Conservation (phyloP, 805 yeast genomes). For the Candida oleophila region DNA sequence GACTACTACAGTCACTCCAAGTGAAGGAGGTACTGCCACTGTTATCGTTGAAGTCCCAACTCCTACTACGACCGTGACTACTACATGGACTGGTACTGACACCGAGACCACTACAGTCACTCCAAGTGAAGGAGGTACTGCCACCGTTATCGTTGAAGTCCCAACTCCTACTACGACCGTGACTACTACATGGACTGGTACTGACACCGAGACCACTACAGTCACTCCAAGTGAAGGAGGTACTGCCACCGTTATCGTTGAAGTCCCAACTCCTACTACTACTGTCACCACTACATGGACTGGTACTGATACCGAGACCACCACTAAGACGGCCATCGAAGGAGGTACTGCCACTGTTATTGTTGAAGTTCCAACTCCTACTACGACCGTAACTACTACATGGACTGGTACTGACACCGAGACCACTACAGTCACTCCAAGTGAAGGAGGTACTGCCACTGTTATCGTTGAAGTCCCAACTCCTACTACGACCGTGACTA, state of each 20-base stretch:
- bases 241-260: conserved; percentile 2
- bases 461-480: conserved; percentile 15
- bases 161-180: conserved; percentile 8
- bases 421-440: conserved; percentile 10
- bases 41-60: conserved; percentile 2
- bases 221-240: conserved; percentile 3
- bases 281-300: conserved; percentile 7
- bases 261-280: conserved; percentile 1
- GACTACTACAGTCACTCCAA: conserved; percentile 5
- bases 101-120: conserved; percentile 9
- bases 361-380: conserved; percentile 14
- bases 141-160: conserved; percentile 15
- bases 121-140: conserved; percentile 12
- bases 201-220: conserved; percentile 13
- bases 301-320: conserved; percentile 7
- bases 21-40: neutral
- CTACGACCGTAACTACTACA: conserved; percentile 1
- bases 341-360: conserved; percentile 14
- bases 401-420: conserved; percentile 9
- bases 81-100: conserved; percentile 7
- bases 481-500: conserved; percentile 10
- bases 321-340: conserved; percentile 10
- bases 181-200: conserved; percentile 4
- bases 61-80: conserved; percentile 1
- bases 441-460: conserved; percentile 8